Percentiles rank a stretch among this genome's conserved stretches.
Evolutionary conservation across 2,329 filamentous ascomycete species (phyloP).

Genomic region (Pestalotiopsis fici): DNA sequence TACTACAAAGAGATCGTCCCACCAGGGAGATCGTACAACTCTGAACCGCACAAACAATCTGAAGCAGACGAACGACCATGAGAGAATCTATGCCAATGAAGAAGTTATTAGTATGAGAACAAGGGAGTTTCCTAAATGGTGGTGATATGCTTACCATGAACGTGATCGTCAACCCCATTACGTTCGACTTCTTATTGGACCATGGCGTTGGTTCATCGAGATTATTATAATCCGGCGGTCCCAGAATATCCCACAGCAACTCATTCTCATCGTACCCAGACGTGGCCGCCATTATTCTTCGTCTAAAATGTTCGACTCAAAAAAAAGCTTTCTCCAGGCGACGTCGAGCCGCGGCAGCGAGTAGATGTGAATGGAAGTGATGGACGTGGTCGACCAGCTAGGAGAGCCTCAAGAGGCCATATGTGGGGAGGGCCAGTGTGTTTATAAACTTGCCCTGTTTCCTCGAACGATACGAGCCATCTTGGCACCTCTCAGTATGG

Average conservation of each 20-base stretch:
- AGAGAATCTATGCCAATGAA: constrained; percentile 19
- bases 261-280: constrained; percentile 9
- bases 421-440: not conserved
- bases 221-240: constrained; percentile 9
- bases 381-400: not conserved
- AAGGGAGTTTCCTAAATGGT: not conserved
- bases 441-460: not conserved
- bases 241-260: constrained; percentile 8
- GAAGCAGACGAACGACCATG: constrained; percentile 26
- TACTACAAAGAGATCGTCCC: constrained; percentile 36
- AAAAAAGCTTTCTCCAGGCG: not conserved
- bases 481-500: not conserved
- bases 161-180: constrained; percentile 9
- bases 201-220: constrained; percentile 11
- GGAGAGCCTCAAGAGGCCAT: not conserved
- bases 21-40: constrained; percentile 28
- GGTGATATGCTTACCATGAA: constrained; percentile 12
- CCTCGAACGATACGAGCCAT: not conserved
- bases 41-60: constrained; percentile 27
- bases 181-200: constrained; percentile 7
- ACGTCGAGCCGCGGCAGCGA: not conserved
- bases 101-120: not conserved
- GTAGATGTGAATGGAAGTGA: not conserved
- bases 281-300: constrained; percentile 4
- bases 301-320: not conserved